phyloP scores from a whole-genome alignment of 2,329 filamentous ascomycete species.

The Talaromyces sp. region DNA sequence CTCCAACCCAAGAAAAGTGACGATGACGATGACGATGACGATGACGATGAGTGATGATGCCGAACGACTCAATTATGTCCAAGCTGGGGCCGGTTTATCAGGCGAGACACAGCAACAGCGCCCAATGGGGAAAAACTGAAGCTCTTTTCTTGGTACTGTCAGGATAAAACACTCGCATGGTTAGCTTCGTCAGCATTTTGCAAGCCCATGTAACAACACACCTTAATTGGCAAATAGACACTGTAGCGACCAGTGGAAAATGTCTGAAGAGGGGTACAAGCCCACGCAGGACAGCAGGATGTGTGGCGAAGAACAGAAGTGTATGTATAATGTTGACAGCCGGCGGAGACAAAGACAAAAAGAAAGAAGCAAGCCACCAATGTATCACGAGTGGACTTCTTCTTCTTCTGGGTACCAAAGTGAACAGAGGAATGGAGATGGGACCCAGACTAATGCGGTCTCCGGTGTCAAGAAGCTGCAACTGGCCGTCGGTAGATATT shows the following conservation, averaged over 20 bases:
- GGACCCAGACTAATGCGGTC: conserved; percentile 1
- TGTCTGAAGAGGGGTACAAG: background rate
- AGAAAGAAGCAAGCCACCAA: background rate
- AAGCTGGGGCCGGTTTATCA: background rate
- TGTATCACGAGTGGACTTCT: background rate
- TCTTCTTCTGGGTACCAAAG: background rate
- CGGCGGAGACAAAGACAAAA: background rate
- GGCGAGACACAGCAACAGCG: background rate
- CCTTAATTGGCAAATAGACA: background rate
- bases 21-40: background rate
- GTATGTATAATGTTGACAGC: background rate
- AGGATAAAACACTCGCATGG: background rate
- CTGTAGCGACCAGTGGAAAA: background rate
- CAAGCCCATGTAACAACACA: background rate
- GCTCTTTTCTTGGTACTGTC: background rate
- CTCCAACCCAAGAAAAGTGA: background rate
- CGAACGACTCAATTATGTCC: background rate
- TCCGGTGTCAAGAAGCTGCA: conserved; percentile 8
- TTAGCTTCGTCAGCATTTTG: background rate
- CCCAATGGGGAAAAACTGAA: background rate
- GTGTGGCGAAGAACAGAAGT: background rate
- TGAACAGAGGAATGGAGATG: background rate
- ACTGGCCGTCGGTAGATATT: conserved; percentile 3
- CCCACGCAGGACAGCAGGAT: background rate
- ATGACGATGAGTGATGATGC: background rate